phyloP scores from a whole-genome alignment of 2,329 filamentous ascomycete species.

The Penicillium psychrosexuale region DNA sequence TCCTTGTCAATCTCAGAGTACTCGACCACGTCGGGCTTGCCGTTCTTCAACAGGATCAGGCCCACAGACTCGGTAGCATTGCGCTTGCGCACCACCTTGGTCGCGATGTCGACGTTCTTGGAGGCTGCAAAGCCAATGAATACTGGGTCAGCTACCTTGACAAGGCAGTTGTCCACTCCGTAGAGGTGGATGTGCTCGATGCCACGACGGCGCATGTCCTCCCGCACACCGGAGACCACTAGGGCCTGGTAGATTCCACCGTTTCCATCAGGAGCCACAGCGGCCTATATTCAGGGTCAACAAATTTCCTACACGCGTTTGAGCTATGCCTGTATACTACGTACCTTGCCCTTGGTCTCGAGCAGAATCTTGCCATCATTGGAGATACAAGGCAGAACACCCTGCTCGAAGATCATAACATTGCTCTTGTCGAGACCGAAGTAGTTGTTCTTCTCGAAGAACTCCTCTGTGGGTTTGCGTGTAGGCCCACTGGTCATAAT shows the following conservation, averaged over 20 bases:
- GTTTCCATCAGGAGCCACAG: constrained; percentile 95
- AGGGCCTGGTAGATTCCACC: constrained; percentile 95
- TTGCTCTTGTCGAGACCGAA: constrained; percentile 86
- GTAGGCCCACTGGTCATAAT: constrained; percentile 99
- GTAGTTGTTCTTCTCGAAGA: constrained; percentile 85
- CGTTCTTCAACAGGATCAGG: constrained; percentile 90
- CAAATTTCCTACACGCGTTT: neutral
- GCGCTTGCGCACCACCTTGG: constrained; percentile 98
- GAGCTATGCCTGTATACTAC: constrained; percentile 8
- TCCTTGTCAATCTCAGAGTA: constrained; percentile 93
- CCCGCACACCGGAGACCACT: constrained; percentile 72
- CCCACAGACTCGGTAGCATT: constrained; percentile 94
- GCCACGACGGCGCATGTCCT: constrained; percentile 83
- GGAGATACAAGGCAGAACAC: constrained; percentile 91
- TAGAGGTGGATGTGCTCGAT: constrained; percentile 96
- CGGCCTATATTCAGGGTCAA: constrained; percentile 53
- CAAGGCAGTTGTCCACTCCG: constrained; percentile 99
- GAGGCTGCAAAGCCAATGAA: constrained; percentile 92
- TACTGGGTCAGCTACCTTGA: constrained; percentile 93
- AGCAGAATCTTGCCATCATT: constrained; percentile 97
- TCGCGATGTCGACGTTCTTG: constrained; percentile 89
- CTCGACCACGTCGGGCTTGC: constrained; percentile 94
- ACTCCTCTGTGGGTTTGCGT: constrained; percentile 83
- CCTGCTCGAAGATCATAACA: constrained; percentile 92
- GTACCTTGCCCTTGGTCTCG: constrained; percentile 77